Conservation (phyloP, 768 basidiomycete species). For the Collybia sordida region DNA sequence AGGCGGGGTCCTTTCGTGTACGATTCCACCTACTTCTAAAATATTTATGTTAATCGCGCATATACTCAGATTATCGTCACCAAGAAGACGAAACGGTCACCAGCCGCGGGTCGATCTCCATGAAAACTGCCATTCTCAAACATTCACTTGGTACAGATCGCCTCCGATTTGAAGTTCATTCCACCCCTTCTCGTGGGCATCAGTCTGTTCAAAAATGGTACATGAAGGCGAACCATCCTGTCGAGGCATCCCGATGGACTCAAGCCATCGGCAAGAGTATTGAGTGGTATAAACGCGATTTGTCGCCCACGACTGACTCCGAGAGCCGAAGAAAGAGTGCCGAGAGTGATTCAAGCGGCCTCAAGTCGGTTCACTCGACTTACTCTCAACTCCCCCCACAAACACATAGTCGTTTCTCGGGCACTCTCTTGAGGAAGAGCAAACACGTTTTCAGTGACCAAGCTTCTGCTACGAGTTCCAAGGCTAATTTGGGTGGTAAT, state of each 20-base stretch:
- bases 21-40: conserved; percentile 24
- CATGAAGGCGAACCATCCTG: conserved; percentile 82
- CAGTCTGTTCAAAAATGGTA: conserved; percentile 70
- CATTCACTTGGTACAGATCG: conserved; percentile 36
- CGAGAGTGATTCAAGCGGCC: conserved; percentile 47
- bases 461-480: conserved; percentile 2
- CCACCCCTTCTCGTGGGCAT: conserved; percentile 49
- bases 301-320: no score
- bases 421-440: conserved; percentile 9
- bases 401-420: conserved; percentile 8
- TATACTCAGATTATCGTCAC: conserved; percentile 71
- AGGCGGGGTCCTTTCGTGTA: conserved; percentile 82
- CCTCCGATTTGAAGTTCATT: conserved; percentile 82
- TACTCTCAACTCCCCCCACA: conserved; percentile 15
- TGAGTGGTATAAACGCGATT: conserved; percentile 45
- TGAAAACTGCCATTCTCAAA: conserved; percentile 75
- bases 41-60: conserved; percentile 11
- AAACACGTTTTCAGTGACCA: conserved; percentile 8
- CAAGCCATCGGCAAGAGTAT: conserved; percentile 73
- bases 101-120: conserved; percentile 83
- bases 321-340: conserved; percentile 32
- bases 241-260: conserved; percentile 87
- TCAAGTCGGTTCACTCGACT: conserved; percentile 23
- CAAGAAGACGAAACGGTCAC: conserved; percentile 89
- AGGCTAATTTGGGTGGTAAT: not conserved